A percentile compares a stretch with the other conserved stretches of the same genome.
These are phyloP conservation scores for Nowakowskiella sp. DNA, from an alignment of 192 early-diverging fungal species.

Conservation along the genomic window DNA sequence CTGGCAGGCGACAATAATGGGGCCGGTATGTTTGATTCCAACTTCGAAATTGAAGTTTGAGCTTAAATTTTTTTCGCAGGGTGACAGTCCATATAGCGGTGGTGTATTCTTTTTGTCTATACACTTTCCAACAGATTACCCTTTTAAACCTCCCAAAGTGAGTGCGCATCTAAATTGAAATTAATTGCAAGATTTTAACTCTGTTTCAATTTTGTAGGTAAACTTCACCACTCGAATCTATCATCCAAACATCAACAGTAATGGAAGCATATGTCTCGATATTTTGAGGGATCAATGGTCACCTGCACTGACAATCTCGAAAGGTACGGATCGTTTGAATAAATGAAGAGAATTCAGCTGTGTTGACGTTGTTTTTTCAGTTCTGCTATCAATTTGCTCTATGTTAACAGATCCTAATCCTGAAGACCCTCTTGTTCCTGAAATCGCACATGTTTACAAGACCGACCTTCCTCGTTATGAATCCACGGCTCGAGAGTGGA, in stretches of 20 bases:
- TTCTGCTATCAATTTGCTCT: slow-evolving; percentile 96
- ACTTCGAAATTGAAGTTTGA: background rate
- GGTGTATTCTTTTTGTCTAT: slow-evolving; percentile 98
- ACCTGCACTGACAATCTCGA: slow-evolving; percentile 95
- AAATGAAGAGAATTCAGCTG: slow-evolving; percentile 4
- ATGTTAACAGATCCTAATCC: slow-evolving; percentile 98
- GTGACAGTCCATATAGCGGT: slow-evolving; percentile 83
- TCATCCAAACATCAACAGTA: slow-evolving; percentile 98
- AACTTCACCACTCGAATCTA: slow-evolving; percentile 96
- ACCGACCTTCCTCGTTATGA: slow-evolving; percentile 85
- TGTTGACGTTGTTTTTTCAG: slow-evolving; percentile 28
- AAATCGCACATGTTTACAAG: slow-evolving; percentile 98
- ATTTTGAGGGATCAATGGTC: slow-evolving; percentile 99
- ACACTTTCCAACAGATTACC: slow-evolving; percentile 96
- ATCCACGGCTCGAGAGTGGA: slow-evolving; percentile 87
- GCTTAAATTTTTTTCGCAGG: slow-evolving; percentile 32
- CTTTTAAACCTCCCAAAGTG: slow-evolving; percentile 97
- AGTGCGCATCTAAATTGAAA: background rate
- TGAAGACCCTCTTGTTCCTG: slow-evolving; percentile 94
- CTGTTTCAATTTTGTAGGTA: slow-evolving; percentile 39
- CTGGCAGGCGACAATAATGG: slow-evolving; percentile 99
- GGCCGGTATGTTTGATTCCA: slow-evolving; percentile 61
- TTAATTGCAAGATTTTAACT: background rate
- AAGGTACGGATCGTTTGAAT: slow-evolving; percentile 45
- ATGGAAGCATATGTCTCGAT: slow-evolving; percentile 96